Percentiles rank a stretch among this genome's conserved stretches.
phyloP scores from a whole-genome alignment of 305 asterid species.

The Fraxinus floribunda region DNA sequence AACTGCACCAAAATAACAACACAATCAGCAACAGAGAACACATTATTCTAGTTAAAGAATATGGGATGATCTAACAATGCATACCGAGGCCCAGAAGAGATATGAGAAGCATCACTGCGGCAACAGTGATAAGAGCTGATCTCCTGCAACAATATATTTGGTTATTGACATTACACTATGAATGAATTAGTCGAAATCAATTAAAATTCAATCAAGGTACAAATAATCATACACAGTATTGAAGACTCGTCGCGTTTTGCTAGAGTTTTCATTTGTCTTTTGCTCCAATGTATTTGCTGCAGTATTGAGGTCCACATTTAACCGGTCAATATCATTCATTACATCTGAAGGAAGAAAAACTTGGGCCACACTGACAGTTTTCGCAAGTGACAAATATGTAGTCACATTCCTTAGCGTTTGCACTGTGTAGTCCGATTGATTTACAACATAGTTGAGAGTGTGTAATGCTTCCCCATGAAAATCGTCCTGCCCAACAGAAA shows the following conservation, averaged over 20 bases:
- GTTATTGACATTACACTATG: constrained; percentile 17
- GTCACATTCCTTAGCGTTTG: constrained; percentile 88
- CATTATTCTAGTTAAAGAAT: neutral
- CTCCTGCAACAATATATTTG: constrained; percentile 48
- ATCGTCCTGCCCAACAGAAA: constrained; percentile 85
- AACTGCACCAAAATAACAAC: constrained; percentile 41
- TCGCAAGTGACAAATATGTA: constrained; percentile 66
- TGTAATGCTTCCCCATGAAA: constrained; percentile 72
- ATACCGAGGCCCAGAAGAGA: constrained; percentile 86
- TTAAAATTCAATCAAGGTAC: neutral
- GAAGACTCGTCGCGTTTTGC: constrained; percentile 62
- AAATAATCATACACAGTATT: constrained; percentile 62
- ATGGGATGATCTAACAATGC: constrained; percentile 21
- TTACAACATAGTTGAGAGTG: constrained; percentile 76
- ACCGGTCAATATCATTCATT: constrained; percentile 59
- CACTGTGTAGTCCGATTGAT: constrained; percentile 91
- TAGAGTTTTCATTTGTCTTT: constrained; percentile 67
- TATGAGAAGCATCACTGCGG: constrained; percentile 73
- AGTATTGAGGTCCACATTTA: constrained; percentile 58
- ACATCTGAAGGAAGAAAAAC: constrained; percentile 86
- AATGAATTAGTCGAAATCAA: constrained; percentile 6
- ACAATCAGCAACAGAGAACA: constrained; percentile 18
- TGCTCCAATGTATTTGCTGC: constrained; percentile 70
- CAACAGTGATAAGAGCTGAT: constrained; percentile 64
- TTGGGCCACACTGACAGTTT: constrained; percentile 82